phyloP scores from a whole-genome alignment of 1,284 basidiomycete genomes.

The Rhodotorula sp. region DNA sequence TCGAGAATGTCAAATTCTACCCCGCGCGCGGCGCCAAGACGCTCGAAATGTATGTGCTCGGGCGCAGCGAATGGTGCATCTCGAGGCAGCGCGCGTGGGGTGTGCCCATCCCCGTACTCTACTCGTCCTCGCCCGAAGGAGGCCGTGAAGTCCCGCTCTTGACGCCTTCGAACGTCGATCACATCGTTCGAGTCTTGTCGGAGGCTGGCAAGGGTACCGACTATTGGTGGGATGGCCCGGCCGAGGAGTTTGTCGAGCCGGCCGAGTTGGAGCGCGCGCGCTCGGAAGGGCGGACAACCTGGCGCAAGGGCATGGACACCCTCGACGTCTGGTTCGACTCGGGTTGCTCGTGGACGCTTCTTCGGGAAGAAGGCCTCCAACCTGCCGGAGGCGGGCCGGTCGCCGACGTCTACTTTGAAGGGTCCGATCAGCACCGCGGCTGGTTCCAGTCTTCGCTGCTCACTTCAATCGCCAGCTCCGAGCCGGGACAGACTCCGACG shows the following conservation, averaged over 20 bases:
- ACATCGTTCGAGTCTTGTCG: slow-evolving; percentile 74
- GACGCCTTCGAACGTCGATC: slow-evolving; percentile 64
- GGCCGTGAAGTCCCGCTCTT: slow-evolving; percentile 58
- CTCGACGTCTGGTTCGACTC: slow-evolving; percentile 99
- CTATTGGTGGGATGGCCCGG: slow-evolving; percentile 88
- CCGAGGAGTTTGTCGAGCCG: slow-evolving; percentile 76
- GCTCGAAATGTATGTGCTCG: slow-evolving; percentile 77
- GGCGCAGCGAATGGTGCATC: slow-evolving; percentile 98
- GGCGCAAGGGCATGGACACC: slow-evolving; percentile 79
- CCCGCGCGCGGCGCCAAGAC: slow-evolving; percentile 74
- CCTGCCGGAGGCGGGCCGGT: slow-evolving; percentile 47
- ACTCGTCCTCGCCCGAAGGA: slow-evolving; percentile 58
- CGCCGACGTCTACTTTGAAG: slow-evolving; percentile 90
- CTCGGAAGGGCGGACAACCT: slow-evolving; percentile 50
- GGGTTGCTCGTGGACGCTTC: slow-evolving; percentile 88
- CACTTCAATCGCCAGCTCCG: slow-evolving; percentile 66
- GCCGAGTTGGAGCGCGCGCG: slow-evolving; percentile 53
- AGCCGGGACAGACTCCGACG: slow-evolving; percentile 45
- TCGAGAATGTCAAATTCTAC: slow-evolving; percentile 72
- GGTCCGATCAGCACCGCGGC: slow-evolving; percentile 95
- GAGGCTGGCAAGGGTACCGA: slow-evolving; percentile 61
- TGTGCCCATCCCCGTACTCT: slow-evolving; percentile 89
- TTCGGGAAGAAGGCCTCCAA: slow-evolving; percentile 52
- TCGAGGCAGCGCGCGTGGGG: slow-evolving; percentile 98
- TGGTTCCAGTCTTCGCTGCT: slow-evolving; percentile 98